Evolutionary conservation across 805 yeast species (phyloP), one percentile per base, ranked within the genome.

Genomic region (Candida ulmi): DNA sequence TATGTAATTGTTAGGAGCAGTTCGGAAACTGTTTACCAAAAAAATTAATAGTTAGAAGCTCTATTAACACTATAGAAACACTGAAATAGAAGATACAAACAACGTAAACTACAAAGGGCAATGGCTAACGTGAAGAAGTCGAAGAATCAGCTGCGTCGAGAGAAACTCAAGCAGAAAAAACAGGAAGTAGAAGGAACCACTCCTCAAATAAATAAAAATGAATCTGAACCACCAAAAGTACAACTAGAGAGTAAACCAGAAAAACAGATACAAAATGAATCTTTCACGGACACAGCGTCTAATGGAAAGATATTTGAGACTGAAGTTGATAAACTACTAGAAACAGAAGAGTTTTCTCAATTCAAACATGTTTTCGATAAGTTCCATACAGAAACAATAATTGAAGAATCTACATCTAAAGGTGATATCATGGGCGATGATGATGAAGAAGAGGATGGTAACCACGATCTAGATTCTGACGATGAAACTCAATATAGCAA

Each of bases 71-170:
- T n/a, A n/a, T n/a, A n/a, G n/a, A n/a, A n/a, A n/a, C n/a, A n/a
- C n/a, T n/a, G n/a, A n/a, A n/a, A n/a, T n/a, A n/a, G n/a, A n/a
- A n/a, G n/a, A n/a, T n/a, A n/a, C n/a, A n/a, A n/a, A n/a, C n/a
- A n/a, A n/a, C n/a, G n/a, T n/a, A n/a, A n/a, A n/a, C n/a, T n/a
- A n/a, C n/a, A n/a, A n/a, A n/a, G n/a, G n/a, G 21, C 24, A 28
- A 35, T 33, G 37, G 47, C 46, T 9, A 48, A 47, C 27, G 42
- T 32, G 36, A 47, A 51, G 38, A 63, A 62, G 54, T 41, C 65
- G 8, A 65, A 64, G 50, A 65, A 65, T 36, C 67, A 63, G 42
- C 45, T 62, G 35, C 60, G 68, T 24, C 52, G 69, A 25, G 60
- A 54, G 36, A 46, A 37, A 38, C 42, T 19, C n/a, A 48, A 52